These are phyloP conservation scores for Xylaria bambusicola DNA, from an alignment of 495 filamentous ascomycete species.

Conservation along the genomic window DNA sequence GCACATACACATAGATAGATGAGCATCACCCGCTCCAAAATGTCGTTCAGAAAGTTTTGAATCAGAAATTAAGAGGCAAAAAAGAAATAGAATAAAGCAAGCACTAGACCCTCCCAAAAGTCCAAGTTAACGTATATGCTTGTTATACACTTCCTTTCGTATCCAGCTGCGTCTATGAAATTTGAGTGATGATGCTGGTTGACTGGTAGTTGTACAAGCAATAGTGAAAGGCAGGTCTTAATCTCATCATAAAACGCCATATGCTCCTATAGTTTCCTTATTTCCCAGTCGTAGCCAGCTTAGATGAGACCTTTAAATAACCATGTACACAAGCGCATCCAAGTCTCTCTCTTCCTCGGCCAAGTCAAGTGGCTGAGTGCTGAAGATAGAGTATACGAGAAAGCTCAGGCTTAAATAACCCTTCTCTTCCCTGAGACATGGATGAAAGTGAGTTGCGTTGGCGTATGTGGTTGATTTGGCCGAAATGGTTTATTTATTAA, in stretches of 20 bases:
- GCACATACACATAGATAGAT: too few relatives aligned
- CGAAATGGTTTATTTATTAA: background rate
- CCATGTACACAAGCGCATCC: background rate
- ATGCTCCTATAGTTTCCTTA: conserved; percentile 11
- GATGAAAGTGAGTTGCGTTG: background rate
- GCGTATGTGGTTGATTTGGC: background rate
- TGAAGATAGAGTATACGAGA: background rate
- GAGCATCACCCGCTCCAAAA: too few relatives aligned
- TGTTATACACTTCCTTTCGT: background rate
- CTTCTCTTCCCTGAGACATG: background rate
- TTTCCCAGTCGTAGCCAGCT: conserved; percentile 5
- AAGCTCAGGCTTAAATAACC: background rate
- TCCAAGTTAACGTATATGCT: too few relatives aligned
- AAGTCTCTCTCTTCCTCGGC: background rate
- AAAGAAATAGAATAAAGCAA: too few relatives aligned
- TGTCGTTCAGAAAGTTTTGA: too few relatives aligned
- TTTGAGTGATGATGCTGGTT: background rate
- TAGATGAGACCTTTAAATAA: conserved; percentile 14
- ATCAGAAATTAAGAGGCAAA: too few relatives aligned
- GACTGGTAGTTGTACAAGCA: background rate
- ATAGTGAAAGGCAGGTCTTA: conserved; percentile 15
- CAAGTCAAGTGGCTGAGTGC: background rate
- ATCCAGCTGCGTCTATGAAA: background rate
- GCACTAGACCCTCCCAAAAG: too few relatives aligned
- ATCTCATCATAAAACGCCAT: conserved; percentile 14